Evolutionary conservation across 1,139 yeast species (phyloP).

Genomic region (Suhomyces wounanorum): DNA sequence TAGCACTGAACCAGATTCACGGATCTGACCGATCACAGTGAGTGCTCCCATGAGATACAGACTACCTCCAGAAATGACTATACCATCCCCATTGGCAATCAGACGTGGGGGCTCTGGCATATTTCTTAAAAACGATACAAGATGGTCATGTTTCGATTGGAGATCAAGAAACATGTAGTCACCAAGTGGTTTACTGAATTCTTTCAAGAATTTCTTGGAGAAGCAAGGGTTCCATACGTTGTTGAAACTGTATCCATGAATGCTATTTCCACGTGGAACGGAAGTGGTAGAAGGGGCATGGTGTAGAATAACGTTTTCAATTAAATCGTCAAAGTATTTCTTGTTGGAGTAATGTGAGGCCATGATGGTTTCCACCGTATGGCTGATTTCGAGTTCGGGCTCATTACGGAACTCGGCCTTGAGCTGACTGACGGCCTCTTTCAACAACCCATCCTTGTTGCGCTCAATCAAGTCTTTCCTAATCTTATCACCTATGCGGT

Average conservation of each 20-base stretch:
- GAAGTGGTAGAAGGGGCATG: constrained; percentile 12
- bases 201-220: constrained; percentile 12
- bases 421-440: constrained; percentile 8
- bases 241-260: constrained; percentile 14
- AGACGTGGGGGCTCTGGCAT: constrained; percentile 17
- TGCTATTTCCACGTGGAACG: constrained; percentile 11
- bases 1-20: constrained; percentile 22
- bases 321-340: constrained; percentile 14
- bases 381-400: constrained; percentile 4
- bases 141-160: constrained; percentile 13
- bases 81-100: constrained; percentile 18
- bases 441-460: constrained; percentile 9
- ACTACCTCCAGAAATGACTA: constrained; percentile 23
- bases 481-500: constrained; percentile 9
- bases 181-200: constrained; percentile 14
- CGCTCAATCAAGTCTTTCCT: constrained; percentile 8
- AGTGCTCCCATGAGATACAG: constrained; percentile 23
- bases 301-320: constrained; percentile 14
- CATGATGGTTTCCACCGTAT: constrained; percentile 13
- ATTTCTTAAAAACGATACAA: constrained; percentile 16
- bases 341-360: constrained; percentile 11
- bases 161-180: constrained; percentile 22
- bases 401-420: neutral
- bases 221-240: constrained; percentile 14
- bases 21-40: constrained; percentile 21